Evolutionary conservation across 352 stramenopile genomes (phyloP), one percentile per base, ranked within the genome.

Genomic region (Salisapilia sapeloensis): DNA sequence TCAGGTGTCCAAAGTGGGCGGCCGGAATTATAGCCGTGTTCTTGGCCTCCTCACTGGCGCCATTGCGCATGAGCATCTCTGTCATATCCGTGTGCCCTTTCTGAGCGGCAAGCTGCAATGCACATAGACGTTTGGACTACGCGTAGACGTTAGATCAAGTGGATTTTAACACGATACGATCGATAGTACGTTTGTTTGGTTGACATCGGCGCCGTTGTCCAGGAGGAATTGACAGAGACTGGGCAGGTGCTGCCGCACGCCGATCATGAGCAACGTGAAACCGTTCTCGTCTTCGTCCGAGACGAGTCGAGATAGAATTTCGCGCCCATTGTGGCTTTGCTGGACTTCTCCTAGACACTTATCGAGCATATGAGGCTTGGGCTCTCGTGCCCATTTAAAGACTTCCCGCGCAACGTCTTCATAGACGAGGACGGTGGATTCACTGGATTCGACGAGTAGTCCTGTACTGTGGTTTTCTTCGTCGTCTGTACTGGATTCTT

Each of bases 21-120:
- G 75, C 75, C 10, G 75, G 75, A 16, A 91, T 86, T 19, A 91
- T 59, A 13, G 75, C 63, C 58, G 83, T 80, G 48, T 84, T 84
- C 48, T 81, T 80, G 6, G 70, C 87, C 29, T 91, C 69, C 33
- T 76, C 53, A 38, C 79, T 84, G 3, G 72, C 71, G 7, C 61
- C 64, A 27, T 57, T 50, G 13, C 74, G 40, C 0, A 91, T 35
- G 26, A 91, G 26, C 24, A 84, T 85, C 33, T 58, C 54, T 8
- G 75, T 83, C 44, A 77, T 70, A 0, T 69, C 56, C 15, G 64
- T 52, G 38, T 75, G 61, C 14, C 75, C 75, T 46, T 87, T 91
- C 39, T 91, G 75, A 2, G 75, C 66, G 4, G 71, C 69, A n/a
- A 91, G 53, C 31, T 87, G 42, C 38, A 91, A 28, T 11, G 75